Evolutionary conservation across 768 basidiomycete species (phyloP).

Genomic region (Hebeloma cylindrosporum): DNA sequence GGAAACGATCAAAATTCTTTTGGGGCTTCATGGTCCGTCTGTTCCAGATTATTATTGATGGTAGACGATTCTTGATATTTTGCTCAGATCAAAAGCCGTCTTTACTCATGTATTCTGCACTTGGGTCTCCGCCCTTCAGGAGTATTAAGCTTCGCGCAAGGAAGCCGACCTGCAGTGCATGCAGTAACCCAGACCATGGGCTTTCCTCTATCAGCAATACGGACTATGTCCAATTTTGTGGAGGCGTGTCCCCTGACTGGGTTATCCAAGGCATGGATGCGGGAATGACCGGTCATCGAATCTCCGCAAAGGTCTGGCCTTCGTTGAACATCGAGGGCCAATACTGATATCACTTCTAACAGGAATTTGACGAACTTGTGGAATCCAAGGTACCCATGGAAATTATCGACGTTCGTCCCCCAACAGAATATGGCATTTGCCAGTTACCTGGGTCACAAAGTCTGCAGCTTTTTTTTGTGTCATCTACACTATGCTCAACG

Average conservation of each 20-base stretch:
- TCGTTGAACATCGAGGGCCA: background rate
- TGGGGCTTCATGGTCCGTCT: conserved; percentile 59
- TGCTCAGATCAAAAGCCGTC: conserved; percentile 61
- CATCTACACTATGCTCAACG: background rate
- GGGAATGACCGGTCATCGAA: conserved; percentile 42
- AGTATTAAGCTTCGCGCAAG: conserved; percentile 77
- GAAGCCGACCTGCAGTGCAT: conserved; percentile 72
- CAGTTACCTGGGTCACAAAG: conserved; percentile 72
- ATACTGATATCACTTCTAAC: conserved; percentile 5
- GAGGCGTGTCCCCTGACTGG: conserved; percentile 70
- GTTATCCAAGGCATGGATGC: conserved; percentile 48
- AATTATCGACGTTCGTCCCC: conserved; percentile 80
- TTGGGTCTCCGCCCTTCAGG: conserved; percentile 72
- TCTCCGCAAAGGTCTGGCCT: conserved; percentile 40
- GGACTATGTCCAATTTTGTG: conserved; percentile 89
- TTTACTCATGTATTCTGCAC: conserved; percentile 73
- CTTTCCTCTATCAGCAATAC: conserved; percentile 19
- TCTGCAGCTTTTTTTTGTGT: conserved; percentile 36
- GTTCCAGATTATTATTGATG: too few relatives aligned
- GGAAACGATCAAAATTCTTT: conserved; percentile 80
- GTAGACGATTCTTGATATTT: too few relatives aligned
- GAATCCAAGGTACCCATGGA: conserved; percentile 27
- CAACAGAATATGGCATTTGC: conserved; percentile 85
- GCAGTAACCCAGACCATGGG: conserved; percentile 42
- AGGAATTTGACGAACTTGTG: conserved; percentile 51